Percentiles rank a stretch among this genome's conserved stretches.
Evolutionary conservation across 495 filamentous ascomycete species (phyloP).

Genomic region (Hyaloscypha hepaticicola): DNA sequence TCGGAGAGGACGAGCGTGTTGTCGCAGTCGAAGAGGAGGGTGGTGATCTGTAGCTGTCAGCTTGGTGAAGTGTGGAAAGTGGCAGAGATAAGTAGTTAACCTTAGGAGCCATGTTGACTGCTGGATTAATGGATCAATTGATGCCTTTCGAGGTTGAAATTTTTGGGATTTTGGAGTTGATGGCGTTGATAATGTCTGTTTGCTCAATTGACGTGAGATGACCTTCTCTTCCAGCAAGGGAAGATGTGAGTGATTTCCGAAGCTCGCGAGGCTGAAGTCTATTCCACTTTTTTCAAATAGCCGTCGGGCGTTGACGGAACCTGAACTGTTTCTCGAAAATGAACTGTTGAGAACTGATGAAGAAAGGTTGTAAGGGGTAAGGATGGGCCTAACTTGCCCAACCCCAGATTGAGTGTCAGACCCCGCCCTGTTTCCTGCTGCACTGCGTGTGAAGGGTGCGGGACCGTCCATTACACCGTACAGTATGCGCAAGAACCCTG

Average conservation of each 20-base stretch:
- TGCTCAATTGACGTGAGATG: slow-evolving; percentile 1
- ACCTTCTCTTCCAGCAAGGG: background rate
- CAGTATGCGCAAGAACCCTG: background rate
- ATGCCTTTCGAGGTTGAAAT: background rate
- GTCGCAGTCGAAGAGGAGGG: slow-evolving; percentile 95
- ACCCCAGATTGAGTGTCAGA: too few relatives aligned
- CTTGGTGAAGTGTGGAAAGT: background rate
- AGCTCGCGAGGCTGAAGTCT: slow-evolving; percentile 12
- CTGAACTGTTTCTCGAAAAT: background rate
- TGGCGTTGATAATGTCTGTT: background rate
- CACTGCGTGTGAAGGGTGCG: too few relatives aligned
- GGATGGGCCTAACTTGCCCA: too few relatives aligned
- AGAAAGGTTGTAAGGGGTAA: too few relatives aligned
- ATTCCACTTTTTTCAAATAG: slow-evolving; percentile 10
- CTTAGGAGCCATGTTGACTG: slow-evolving; percentile 24
- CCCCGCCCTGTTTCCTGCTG: background rate
- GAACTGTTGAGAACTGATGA: background rate
- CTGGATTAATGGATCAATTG: slow-evolving; percentile 4
- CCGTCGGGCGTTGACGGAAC: slow-evolving; percentile 11
- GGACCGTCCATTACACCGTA: too few relatives aligned
- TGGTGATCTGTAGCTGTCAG: slow-evolving; percentile 57
- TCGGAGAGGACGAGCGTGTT: slow-evolving; percentile 96
- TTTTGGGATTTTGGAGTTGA: background rate
- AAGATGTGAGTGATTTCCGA: background rate
- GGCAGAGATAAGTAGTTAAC: background rate